Evolutionary conservation across 805 yeast species (phyloP).

Genomic region (Teunomyces barrocoloradensis): DNA sequence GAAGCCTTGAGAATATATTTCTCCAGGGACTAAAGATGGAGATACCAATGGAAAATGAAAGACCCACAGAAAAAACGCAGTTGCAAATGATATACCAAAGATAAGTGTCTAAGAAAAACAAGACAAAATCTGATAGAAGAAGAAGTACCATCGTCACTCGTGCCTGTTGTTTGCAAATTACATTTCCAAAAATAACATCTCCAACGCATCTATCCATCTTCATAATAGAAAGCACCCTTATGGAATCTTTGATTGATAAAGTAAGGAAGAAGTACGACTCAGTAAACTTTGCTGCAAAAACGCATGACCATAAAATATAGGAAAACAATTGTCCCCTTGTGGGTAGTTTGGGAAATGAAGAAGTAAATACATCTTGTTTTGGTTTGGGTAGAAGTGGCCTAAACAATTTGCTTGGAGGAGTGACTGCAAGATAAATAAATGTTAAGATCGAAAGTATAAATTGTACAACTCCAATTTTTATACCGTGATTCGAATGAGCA

Average conservation of each 20-base stretch:
- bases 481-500: slow-evolving; percentile 21
- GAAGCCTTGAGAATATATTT: slow-evolving; percentile 32
- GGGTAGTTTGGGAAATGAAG: slow-evolving; percentile 23
- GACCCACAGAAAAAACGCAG: slow-evolving; percentile 30
- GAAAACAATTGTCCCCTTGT: slow-evolving; percentile 24
- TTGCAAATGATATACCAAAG: slow-evolving; percentile 40
- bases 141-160: slow-evolving; percentile 23
- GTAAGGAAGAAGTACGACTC: slow-evolving; percentile 38
- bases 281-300: slow-evolving; percentile 31
- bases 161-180: slow-evolving; percentile 29
- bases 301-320: slow-evolving; percentile 26
- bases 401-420: slow-evolving; percentile 24
- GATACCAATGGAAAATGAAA: slow-evolving; percentile 30
- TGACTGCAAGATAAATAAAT: slow-evolving; percentile 27
- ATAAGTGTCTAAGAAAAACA: slow-evolving; percentile 40
- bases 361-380: slow-evolving; percentile 16
- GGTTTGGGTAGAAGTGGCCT: slow-evolving; percentile 3
- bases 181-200: slow-evolving; percentile 21
- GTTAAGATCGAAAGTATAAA: slow-evolving; percentile 27
- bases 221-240: slow-evolving; percentile 27
- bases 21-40: slow-evolving; percentile 41
- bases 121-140: slow-evolving; percentile 25
- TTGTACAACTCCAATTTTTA: slow-evolving; percentile 22
- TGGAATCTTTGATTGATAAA: slow-evolving; percentile 34
- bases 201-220: slow-evolving; percentile 26